A percentile compares a stretch with the other conserved stretches of the same genome.
Conservation (phyloP, 2,329 filamentous ascomycete species). For the Aureobasidium sp. region DNA sequence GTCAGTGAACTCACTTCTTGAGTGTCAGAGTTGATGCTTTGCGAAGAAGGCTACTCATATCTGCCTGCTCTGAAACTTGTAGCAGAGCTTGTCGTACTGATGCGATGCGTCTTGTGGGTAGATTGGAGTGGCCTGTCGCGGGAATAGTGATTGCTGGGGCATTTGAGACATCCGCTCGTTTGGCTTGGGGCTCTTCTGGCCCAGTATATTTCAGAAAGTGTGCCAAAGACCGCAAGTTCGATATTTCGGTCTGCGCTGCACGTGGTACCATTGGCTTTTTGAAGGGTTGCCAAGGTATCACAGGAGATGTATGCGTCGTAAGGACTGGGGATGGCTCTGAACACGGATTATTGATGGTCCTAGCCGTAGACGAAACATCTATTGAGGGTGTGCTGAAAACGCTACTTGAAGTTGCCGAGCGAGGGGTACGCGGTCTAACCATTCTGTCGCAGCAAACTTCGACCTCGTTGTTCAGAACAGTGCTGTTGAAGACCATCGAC, state of each 20-base stretch:
- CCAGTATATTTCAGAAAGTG: slow-evolving; percentile 8
- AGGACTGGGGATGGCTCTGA: background rate
- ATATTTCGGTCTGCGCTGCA: background rate
- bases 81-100: background rate
- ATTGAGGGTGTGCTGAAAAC: background rate
- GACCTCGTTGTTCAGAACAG: background rate
- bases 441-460: background rate
- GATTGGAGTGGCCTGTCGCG: too few relatives aligned
- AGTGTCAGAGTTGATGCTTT: background rate
- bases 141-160: background rate
- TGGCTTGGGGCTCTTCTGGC: background rate
- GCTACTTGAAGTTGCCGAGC: background rate
- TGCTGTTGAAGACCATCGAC: background rate
- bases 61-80: background rate
- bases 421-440: too few relatives aligned
- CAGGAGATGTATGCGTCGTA: background rate
- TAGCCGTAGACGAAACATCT: background rate
- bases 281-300: background rate
- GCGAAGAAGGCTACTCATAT: background rate
- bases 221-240: background rate
- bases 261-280: background rate
- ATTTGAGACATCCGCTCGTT: background rate
- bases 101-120: background rate
- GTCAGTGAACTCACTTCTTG: background rate
- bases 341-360: background rate